phyloP scores from a whole-genome alignment of 208 protist species.

The Leishmania braziliensis region DNA sequence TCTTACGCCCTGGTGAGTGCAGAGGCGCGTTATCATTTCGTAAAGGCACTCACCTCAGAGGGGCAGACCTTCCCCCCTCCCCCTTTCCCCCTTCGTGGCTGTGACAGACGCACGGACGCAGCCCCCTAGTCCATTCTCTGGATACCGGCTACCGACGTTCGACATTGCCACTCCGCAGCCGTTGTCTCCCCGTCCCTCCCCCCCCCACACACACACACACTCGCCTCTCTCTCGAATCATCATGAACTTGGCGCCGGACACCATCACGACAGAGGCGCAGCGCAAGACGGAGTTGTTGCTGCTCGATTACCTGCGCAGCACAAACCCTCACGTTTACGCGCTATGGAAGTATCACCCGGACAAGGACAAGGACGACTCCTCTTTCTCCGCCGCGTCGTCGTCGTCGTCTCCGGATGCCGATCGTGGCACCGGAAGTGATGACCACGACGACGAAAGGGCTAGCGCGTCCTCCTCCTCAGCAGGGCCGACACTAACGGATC shows the following conservation, averaged over 20 bases:
- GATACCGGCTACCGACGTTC: not conserved
- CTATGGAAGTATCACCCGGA: slow-evolving; percentile 50
- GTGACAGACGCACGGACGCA: not conserved
- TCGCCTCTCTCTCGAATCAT: not conserved
- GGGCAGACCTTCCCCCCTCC: not conserved
- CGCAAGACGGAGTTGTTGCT: slow-evolving; percentile 63
- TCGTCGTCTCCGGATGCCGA: not conserved
- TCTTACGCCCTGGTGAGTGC: not conserved
- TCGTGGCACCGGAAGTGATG: not conserved
- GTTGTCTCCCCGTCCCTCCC: not conserved
- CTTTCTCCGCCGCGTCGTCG: not conserved
- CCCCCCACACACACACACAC: not conserved
- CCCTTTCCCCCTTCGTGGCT: not conserved
- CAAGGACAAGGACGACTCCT: slow-evolving; percentile 4
- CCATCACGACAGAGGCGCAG: slow-evolving; percentile 48
- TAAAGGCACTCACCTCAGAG: no score
- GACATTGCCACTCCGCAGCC: not conserved
- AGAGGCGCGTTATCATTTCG: not conserved
- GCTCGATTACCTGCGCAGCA: slow-evolving; percentile 46
- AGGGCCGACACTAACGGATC: not conserved
- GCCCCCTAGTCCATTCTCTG: not conserved
- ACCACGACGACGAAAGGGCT: not conserved
- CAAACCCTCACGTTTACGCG: slow-evolving; percentile 45
- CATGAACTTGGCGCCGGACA: slow-evolving; percentile 36
- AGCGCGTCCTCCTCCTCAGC: not conserved